These are phyloP conservation scores for Blastobotrys muscicola DNA, from an alignment of 805 yeast species.

Conservation along the genomic window DNA sequence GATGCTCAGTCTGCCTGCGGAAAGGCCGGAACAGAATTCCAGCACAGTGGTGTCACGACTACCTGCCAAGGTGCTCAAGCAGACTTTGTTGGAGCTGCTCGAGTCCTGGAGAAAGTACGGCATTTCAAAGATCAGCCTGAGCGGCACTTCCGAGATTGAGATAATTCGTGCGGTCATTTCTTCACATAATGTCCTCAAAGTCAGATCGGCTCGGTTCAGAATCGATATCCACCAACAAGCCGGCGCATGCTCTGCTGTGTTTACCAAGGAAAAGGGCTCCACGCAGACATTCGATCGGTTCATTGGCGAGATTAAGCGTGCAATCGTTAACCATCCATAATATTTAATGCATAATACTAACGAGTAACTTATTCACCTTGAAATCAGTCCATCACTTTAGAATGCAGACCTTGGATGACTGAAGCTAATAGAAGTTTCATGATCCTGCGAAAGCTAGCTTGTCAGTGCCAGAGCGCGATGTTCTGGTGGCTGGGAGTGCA, in stretches of 20 bases:
- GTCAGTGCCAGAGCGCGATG: too few species aligned
- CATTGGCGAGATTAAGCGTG: slow-evolving; percentile 21
- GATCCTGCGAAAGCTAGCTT: too few species aligned
- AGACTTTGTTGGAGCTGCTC: slow-evolving; percentile 24
- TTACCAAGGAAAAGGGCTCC: slow-evolving; percentile 24
- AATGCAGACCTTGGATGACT: too few species aligned
- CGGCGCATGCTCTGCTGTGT: slow-evolving; percentile 17
- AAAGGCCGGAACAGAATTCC: not conserved
- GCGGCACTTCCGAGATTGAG: slow-evolving; percentile 4
- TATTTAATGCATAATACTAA: too few species aligned
- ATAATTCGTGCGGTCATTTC: slow-evolving; percentile 26
- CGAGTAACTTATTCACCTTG: too few species aligned
- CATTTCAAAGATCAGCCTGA: slow-evolving; percentile 21
- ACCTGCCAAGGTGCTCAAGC: too few species aligned
- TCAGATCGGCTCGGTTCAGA: slow-evolving; percentile 25
- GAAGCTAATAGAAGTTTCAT: too few species aligned
- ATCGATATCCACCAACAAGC: slow-evolving; percentile 9
- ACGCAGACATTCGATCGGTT: slow-evolving; percentile 22
- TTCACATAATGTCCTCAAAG: slow-evolving; percentile 26
- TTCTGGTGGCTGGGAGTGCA: too few species aligned
- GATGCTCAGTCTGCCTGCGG: slow-evolving; percentile 13
- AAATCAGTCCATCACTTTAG: too few species aligned
- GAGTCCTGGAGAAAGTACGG: slow-evolving; percentile 32
- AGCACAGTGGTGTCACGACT: too few species aligned
- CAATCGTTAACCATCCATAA: not conserved